phyloP scores from a whole-genome alignment of 106 monocot species.

The Dioscorea alata region DNA sequence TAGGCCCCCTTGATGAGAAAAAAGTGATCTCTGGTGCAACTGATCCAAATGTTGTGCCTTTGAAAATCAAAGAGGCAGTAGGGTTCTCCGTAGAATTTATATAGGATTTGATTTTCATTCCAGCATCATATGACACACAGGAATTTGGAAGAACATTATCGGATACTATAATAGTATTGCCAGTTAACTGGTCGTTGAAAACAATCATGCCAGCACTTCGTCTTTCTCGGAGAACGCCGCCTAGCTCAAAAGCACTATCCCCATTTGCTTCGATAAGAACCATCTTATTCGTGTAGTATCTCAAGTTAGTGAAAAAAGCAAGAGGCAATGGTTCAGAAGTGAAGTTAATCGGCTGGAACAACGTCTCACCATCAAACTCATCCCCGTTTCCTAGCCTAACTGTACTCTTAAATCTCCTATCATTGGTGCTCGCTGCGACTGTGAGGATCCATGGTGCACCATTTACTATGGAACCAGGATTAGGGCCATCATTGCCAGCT shows the following conservation, averaged over 20 bases:
- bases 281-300: background rate
- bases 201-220: slow-evolving; percentile 2
- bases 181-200: too few relatives aligned
- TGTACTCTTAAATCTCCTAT: background rate
- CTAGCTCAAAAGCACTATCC: too few relatives aligned
- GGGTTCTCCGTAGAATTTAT: background rate
- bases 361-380: background rate
- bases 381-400: background rate
- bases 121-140: background rate
- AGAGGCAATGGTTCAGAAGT: background rate
- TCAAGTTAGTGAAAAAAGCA: background rate
- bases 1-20: background rate
- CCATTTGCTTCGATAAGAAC: background rate
- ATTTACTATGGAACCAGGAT: background rate
- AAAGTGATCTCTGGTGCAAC: background rate
- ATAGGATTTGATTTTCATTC: slow-evolving; percentile 1
- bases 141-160: background rate
- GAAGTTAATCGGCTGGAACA: background rate
- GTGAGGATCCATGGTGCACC: slow-evolving; percentile 4
- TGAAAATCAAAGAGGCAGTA: background rate
- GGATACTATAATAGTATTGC: background rate
- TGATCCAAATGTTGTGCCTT: background rate
- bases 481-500: slow-evolving; percentile 11
- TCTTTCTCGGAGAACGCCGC: too few relatives aligned
- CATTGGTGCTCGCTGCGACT: background rate